Percentiles rank a stretch among this genome's conserved stretches.
Evolutionary conservation across 2,329 filamentous ascomycete species (phyloP).

Genomic region (Trichoderma pleuroti): DNA sequence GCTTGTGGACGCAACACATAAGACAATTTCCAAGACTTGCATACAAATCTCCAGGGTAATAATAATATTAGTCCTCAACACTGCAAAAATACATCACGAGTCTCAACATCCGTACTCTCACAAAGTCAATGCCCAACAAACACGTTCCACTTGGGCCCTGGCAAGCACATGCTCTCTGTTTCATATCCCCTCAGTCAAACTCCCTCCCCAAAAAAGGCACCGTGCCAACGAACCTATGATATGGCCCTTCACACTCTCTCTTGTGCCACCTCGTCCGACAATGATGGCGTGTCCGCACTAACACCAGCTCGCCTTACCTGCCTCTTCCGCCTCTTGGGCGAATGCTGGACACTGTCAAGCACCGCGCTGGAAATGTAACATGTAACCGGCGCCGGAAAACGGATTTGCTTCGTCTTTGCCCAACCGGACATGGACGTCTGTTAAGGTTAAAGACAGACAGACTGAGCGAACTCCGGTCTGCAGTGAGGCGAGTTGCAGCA

Average conservation of each 20-base stretch:
- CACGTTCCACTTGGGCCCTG: neutral
- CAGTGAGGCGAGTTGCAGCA: slow-evolving; percentile 13
- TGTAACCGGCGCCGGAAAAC: neutral
- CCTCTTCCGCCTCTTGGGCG: slow-evolving; percentile 1
- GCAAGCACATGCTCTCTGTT: neutral
- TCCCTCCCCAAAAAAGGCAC: neutral
- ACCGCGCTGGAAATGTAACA: neutral
- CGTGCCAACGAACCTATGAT: neutral
- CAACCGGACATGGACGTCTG: neutral
- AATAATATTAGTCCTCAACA: neutral
- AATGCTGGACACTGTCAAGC: neutral
- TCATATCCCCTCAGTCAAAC: neutral
- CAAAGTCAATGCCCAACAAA: neutral
- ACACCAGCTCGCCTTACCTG: slow-evolving; percentile 11
- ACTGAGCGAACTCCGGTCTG: neutral
- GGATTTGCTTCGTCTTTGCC: neutral
- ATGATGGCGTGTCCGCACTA: slow-evolving; percentile 5
- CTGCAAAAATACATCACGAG: neutral
- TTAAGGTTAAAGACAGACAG: slow-evolving; percentile 3
- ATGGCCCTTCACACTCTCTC: neutral
- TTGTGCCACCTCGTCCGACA: slow-evolving; percentile 1
- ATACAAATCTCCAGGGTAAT: neutral
- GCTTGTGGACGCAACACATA: neutral
- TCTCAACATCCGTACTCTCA: neutral
- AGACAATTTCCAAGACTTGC: neutral